Evolutionary conservation across 2,329 filamentous ascomycete genomes (phyloP), one percentile per base, ranked within the genome.

Genomic region (Aspergillus hortae): DNA sequence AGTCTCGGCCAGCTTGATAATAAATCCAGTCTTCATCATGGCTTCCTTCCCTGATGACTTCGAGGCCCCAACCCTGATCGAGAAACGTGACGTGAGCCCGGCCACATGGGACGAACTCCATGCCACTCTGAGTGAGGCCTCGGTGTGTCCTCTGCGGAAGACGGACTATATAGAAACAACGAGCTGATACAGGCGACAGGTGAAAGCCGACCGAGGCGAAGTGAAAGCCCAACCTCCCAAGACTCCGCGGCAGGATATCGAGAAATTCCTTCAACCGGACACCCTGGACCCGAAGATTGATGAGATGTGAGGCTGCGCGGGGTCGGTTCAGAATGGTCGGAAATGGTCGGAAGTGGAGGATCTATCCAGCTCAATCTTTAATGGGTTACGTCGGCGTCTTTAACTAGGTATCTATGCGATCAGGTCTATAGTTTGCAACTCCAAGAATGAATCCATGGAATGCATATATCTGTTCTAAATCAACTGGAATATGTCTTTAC

Each of bases 201-300:
- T 57, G 6, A 57, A 57, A 46, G 55, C 55, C 27, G 55, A 57
- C 32, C 55, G 55, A 6, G 55, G 55, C 15, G 55, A 57, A 15
- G 48, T 57, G 27, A 21, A 49, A 15, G 48, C 55, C 44, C 44
- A 43, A 6, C 32, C 35, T 21, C 11, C 35, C 6, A 17, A 25
- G 17, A 7, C 25, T n/a, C 40, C 6, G 12, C 21, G 42, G 9
- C 17, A 53, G 52, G 48, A 61, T 27, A n/a, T 45, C 4, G 53
- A 57, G 19, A 51, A 23, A 15, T 44, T 41, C 10, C 15, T 53
- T 9, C 38, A 30, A 38, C 50, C 46, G 12, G 56, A 58, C 2
- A 21, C 14, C 2, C 36, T 52, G 40, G 51, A 54, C n/a, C 51
- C 51, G 14, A 55, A 43, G 32, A 33, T 56, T 6, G 43, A 53